A percentile compares a stretch with the other conserved stretches of the same genome.
Evolutionary conservation across 2,329 filamentous ascomycete species (phyloP).

Genomic region (Ilyonectria mors-panacis): DNA sequence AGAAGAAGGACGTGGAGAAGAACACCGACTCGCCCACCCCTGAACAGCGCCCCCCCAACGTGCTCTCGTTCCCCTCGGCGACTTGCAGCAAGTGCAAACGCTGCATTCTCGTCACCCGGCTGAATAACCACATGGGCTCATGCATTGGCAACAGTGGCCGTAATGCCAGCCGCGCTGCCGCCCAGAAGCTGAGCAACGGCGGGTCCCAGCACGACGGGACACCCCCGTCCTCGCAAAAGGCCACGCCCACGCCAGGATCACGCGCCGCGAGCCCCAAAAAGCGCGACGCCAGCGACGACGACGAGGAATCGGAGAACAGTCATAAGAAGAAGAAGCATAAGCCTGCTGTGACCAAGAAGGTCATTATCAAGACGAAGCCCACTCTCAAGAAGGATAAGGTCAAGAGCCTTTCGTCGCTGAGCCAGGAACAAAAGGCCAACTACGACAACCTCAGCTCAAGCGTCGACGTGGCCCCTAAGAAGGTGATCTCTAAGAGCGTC

Average conservation of each 20-base stretch:
- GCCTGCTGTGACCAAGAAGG: conserved; percentile 64
- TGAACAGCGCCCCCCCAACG: conserved; percentile 72
- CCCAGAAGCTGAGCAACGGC: conserved; percentile 74
- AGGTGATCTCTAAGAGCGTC: conserved; percentile 53
- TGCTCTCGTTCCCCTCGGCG: conserved; percentile 75
- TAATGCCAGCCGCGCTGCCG: conserved; percentile 73
- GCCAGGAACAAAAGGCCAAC: conserved; percentile 62
- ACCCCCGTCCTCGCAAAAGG: conserved; percentile 74
- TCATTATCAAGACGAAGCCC: conserved; percentile 69
- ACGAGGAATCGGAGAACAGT: conserved; percentile 65
- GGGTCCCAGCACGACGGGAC: conserved; percentile 70
- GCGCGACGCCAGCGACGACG: conserved; percentile 70
- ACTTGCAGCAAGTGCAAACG: conserved; percentile 79
- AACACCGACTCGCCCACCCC: conserved; percentile 65
- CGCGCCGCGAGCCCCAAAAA: conserved; percentile 70
- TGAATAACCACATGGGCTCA: conserved; percentile 79
- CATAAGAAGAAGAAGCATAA: conserved; percentile 74
- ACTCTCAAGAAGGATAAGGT: conserved; percentile 69
- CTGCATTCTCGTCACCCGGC: conserved; percentile 74
- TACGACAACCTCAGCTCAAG: conserved; percentile 46
- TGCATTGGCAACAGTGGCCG: conserved; percentile 77
- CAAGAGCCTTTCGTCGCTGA: conserved; percentile 65
- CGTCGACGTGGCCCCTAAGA: conserved; percentile 54
- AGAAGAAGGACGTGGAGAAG: conserved; percentile 83
- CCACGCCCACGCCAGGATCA: conserved; percentile 70